These are phyloP conservation scores for Candida sanyaensis DNA, from an alignment of 1,139 yeast genomes.

Conservation along the genomic window DNA sequence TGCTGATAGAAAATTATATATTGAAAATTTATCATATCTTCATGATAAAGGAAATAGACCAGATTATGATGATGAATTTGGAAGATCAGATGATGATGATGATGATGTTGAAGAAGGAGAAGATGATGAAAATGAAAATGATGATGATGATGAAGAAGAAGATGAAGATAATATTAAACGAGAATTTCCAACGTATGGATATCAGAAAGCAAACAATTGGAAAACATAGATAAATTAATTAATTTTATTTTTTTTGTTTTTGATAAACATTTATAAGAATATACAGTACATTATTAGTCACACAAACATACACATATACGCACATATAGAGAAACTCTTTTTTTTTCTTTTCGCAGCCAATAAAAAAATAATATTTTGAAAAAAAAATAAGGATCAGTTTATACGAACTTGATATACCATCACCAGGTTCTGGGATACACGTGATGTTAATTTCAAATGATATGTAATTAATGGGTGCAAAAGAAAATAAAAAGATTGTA, in stretches of 20 bases:
- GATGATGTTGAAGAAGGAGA: conserved; percentile 6
- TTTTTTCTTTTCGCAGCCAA: too few species aligned
- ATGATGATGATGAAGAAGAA: too few species aligned
- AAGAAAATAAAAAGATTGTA: neutral
- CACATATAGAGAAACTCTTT: too few species aligned
- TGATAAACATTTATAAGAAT: neutral
- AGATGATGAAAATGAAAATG: too few species aligned
- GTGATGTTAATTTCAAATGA: neutral
- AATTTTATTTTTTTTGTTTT: too few species aligned
- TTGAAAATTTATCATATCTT: conserved; percentile 36
- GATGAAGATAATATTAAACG: conserved; percentile 9
- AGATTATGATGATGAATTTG: conserved; percentile 2
- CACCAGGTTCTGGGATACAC: neutral
- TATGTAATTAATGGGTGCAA: neutral
- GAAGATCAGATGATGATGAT: neutral
- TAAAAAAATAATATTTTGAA: too few species aligned
- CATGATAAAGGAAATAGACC: conserved; percentile 3
- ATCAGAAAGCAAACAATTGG: conserved; percentile 10
- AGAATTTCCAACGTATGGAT: conserved; percentile 14
- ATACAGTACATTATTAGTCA: neutral
- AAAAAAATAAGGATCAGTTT: neutral
- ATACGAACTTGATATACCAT: neutral
- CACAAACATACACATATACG: too few species aligned
- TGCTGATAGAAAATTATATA: conserved; percentile 47
- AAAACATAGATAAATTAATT: neutral